Base-by-base conservation (phyloP, 805 yeast species). In the Barnettozyma siamensis region DNA sequence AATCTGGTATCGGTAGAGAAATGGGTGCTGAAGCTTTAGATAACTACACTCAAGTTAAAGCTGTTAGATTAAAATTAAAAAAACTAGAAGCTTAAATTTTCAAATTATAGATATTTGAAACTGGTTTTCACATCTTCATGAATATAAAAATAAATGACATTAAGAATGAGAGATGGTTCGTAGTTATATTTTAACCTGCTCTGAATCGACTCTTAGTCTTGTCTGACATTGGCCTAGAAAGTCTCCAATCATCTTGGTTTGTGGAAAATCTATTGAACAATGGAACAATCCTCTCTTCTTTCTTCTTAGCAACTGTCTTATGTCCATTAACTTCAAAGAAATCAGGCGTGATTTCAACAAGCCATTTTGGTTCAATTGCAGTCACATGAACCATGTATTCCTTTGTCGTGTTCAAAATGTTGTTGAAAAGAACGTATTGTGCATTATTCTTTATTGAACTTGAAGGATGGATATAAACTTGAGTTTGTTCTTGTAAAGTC, bases 361-460 rank as follows among this genome's bases (percentile, higher is more conserved):
- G 65, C 96, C 96, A 86, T 47, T 70, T 71, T 0, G 95, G 85
- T 38, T 88, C 88, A 28, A 93, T 77, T n/a, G 75, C 73, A 15
- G 89, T 83, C 23, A 83, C 80, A 51, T 88, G 88, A 42, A 93
- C 84, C 96, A 91, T 88, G 56, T 85, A 93, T 68, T 91, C 98
- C 55, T 80, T 80, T 13, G 84, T 75, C 0, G 99, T 91, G 49
- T 88, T 69, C 24, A 88, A 75, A 40, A 88, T 69, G 26, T 88
- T 84, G 54, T 88, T 88, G 54, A 87, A 89, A 8, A 91, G 60
- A 34, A 88, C 83, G 63, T 86, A 87, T 45, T 84, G 91, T 11
- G 91, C 85, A 32, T 68, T 71, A 29, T 72, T 73, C 55, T 73
- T 77, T 16, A 91, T 59, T 4, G 88, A 65, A 45, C 94, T 83